Conservation (phyloP, 495 filamentous ascomycete genomes). For the Penicillium steckii region DNA sequence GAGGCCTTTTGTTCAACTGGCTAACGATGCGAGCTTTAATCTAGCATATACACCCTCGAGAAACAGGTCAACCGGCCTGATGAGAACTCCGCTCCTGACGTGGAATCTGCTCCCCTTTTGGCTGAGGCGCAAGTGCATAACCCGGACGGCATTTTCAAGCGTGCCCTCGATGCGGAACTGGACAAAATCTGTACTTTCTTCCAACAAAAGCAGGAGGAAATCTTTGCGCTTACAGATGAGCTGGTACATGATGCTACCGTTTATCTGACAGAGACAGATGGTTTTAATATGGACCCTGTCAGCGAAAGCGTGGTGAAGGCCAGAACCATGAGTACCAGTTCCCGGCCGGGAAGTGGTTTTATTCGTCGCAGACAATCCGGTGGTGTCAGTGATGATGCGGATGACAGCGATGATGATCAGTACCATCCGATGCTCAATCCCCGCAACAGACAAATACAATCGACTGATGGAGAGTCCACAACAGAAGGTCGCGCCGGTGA, state of each 20-base stretch:
- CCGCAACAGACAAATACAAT: slow-evolving; percentile 18
- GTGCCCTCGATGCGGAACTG: slow-evolving; percentile 82
- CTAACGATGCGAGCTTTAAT: slow-evolving; percentile 20
- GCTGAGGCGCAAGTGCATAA: slow-evolving; percentile 52
- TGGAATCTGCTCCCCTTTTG: slow-evolving; percentile 83
- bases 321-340: slow-evolving; percentile 38
- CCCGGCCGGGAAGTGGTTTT: slow-evolving; percentile 43
- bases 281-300: slow-evolving; percentile 53
- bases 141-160: slow-evolving; percentile 73
- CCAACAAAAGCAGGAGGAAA: slow-evolving; percentile 78
- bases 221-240: slow-evolving; percentile 76
- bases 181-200: slow-evolving; percentile 94
- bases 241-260: slow-evolving; percentile 71
- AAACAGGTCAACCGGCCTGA: slow-evolving; percentile 62
- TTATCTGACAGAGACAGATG: slow-evolving; percentile 64
- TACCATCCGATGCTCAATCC: slow-evolving; percentile 6
- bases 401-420: slow-evolving; percentile 48
- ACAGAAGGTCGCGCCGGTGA: slow-evolving; percentile 47
- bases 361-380: slow-evolving; percentile 41
- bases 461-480: slow-evolving; percentile 30
- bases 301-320: slow-evolving; percentile 47
- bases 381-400: slow-evolving; percentile 61
- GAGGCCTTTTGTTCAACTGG: slow-evolving; percentile 6
- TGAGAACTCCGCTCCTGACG: slow-evolving; percentile 53
- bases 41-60: slow-evolving; percentile 90